Percentiles rank a stretch among this genome's conserved stretches.
Evolutionary conservation across 345 rosid genomes (phyloP).

Genomic region (Euphorbia tirucalli): DNA sequence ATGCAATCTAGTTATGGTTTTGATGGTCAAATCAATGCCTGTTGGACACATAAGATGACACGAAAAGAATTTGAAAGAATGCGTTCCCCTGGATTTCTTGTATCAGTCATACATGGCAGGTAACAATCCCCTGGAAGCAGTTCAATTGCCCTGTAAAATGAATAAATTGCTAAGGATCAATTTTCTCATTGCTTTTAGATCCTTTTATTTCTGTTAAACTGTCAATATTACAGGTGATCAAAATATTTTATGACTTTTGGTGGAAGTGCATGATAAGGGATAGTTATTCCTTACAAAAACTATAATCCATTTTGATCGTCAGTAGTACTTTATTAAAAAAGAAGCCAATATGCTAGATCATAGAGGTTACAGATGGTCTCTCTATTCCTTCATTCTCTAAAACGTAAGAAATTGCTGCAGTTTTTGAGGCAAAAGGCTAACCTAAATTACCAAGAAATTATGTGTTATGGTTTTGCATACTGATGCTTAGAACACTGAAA

Average conservation of each 20-base stretch:
- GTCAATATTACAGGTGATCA: background rate
- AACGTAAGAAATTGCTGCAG: background rate
- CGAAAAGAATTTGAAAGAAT: constrained; percentile 57
- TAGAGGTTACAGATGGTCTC: background rate
- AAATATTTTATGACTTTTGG: background rate
- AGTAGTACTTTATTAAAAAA: background rate
- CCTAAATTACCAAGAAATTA: too few species aligned
- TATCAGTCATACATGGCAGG: constrained; percentile 97
- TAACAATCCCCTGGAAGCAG: constrained; percentile 20
- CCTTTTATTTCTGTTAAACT: background rate
- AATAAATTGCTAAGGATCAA: constrained; percentile 2
- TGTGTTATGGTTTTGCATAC: too few species aligned
- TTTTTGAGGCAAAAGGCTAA: background rate
- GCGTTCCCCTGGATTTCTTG: constrained; percentile 75
- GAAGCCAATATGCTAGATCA: background rate
- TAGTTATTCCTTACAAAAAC: background rate
- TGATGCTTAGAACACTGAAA: too few species aligned
- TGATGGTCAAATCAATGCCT: constrained; percentile 92
- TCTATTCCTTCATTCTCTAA: too few species aligned
- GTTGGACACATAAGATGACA: constrained; percentile 88
- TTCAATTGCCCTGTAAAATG: background rate
- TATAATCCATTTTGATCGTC: background rate
- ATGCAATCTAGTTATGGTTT: constrained; percentile 86
- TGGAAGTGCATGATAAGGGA: background rate
- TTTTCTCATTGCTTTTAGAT: background rate